Percentiles rank a stretch among this genome's conserved stretches.
These are phyloP conservation scores for Metarhizium robertsii DNA, from an alignment of 2,329 filamentous ascomycete species.

Conservation along the genomic window DNA sequence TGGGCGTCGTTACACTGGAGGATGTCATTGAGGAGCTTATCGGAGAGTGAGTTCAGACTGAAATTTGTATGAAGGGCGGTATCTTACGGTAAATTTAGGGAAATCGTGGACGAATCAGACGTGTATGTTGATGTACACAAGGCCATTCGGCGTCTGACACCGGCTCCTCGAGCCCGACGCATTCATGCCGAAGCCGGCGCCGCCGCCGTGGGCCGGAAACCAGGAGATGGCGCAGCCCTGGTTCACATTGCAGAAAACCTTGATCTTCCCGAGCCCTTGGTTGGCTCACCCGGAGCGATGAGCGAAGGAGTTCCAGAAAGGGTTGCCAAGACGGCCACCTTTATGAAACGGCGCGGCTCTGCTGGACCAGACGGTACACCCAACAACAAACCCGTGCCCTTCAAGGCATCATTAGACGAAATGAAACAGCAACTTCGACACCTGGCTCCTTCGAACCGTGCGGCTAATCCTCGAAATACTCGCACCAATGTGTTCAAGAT, in stretches of 20 bases:
- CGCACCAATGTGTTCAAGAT: constrained; percentile 57
- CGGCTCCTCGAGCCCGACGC: constrained; percentile 67
- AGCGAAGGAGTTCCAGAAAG: constrained; percentile 32
- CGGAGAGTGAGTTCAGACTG: constrained; percentile 63
- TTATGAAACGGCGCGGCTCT: constrained; percentile 51
- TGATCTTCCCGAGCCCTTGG: constrained; percentile 19
- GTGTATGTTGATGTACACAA: constrained; percentile 98
- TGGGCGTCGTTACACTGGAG: constrained; percentile 91
- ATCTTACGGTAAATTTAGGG: constrained; percentile 40
- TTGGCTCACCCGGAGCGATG: constrained; percentile 26
- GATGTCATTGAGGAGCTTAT: constrained; percentile 98
- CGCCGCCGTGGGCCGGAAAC: constrained; percentile 21
- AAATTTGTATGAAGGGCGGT: neutral
- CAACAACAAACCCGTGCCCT: constrained; percentile 35
- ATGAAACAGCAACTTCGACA: constrained; percentile 52
- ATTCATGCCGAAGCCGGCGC: constrained; percentile 26
- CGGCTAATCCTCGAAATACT: constrained; percentile 51
- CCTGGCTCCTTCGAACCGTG: constrained; percentile 58
- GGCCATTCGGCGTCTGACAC: constrained; percentile 80
- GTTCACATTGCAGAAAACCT: constrained; percentile 33
- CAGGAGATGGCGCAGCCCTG: constrained; percentile 19
- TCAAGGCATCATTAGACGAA: constrained; percentile 53
- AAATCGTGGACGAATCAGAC: constrained; percentile 98
- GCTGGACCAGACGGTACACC: constrained; percentile 42
- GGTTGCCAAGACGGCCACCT: constrained; percentile 44